Evolutionary conservation across 2,329 filamentous ascomycete genomes (phyloP).

Genomic region (Davidsoniella neocaledoniae): DNA sequence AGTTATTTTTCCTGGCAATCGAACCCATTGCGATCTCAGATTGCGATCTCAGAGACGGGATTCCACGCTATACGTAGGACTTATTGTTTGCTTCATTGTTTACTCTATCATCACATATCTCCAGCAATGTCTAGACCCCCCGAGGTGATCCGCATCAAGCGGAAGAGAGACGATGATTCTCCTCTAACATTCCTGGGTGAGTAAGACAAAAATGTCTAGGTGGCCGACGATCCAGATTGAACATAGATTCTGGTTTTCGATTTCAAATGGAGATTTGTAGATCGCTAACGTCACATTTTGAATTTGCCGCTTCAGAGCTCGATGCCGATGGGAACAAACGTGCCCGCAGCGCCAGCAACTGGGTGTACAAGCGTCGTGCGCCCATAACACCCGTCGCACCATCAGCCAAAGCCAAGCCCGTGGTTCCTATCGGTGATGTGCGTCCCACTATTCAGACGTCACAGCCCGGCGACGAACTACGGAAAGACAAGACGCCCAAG

Average conservation of each 20-base stretch:
- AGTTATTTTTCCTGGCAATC: too few species aligned
- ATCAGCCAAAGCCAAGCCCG: slow-evolving; percentile 2
- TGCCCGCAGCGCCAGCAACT: slow-evolving; percentile 32
- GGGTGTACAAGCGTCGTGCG: slow-evolving; percentile 38
- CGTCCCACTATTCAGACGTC: slow-evolving; percentile 33
- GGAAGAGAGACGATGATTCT: slow-evolving; percentile 37
- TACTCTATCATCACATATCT: neutral
- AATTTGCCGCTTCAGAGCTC: slow-evolving; percentile 24
- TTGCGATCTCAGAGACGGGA: too few species aligned
- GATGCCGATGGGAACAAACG: slow-evolving; percentile 35
- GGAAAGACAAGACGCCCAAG: slow-evolving; percentile 3
- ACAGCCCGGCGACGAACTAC: slow-evolving; percentile 21
- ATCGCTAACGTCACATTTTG: neutral
- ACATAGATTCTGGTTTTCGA: too few species aligned
- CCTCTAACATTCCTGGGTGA: slow-evolving; percentile 39
- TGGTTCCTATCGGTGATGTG: slow-evolving; percentile 12
- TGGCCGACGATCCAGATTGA: neutral
- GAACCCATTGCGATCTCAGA: too few species aligned
- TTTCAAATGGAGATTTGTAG: too few species aligned
- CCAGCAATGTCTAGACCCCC: slow-evolving; percentile 37
- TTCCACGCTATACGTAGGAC: too few species aligned
- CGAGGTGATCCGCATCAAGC: slow-evolving; percentile 43
- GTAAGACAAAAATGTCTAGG: neutral
- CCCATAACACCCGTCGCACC: slow-evolving; percentile 18
- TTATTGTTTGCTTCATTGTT: neutral